Evolutionary conservation across 352 stramenopile species (phyloP).

Genomic region (Sclerospora graminicola): DNA sequence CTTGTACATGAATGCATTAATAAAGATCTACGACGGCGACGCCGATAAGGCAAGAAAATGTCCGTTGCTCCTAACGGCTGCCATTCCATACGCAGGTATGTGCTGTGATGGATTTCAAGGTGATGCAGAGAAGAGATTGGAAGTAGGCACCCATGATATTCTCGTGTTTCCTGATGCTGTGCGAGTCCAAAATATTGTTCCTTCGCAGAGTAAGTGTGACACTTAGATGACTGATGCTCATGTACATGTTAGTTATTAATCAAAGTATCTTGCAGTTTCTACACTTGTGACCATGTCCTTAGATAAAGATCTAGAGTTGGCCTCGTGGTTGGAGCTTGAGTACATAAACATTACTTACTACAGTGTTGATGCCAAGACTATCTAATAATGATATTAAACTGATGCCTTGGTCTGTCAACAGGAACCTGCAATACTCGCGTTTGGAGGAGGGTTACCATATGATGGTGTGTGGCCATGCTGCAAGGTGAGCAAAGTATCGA

Average conservation of each 20-base stretch:
- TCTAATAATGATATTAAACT: background rate
- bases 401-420: constrained; percentile 3
- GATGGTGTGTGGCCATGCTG: constrained; percentile 57
- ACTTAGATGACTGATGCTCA: background rate
- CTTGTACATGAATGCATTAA: constrained; percentile 22
- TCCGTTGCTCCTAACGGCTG: constrained; percentile 39
- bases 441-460: constrained; percentile 43
- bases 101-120: background rate
- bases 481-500: constrained; percentile 7
- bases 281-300: constrained; percentile 27
- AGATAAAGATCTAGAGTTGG: constrained; percentile 21
- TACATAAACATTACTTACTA: constrained; percentile 11
- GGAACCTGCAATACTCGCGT: constrained; percentile 27
- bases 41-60: constrained; percentile 27
- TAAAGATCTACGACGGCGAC: constrained; percentile 19
- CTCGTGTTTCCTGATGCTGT: constrained; percentile 63
- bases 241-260: background rate
- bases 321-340: constrained; percentile 21
- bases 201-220: constrained; percentile 28
- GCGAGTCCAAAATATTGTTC: constrained; percentile 38
- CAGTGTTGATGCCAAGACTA: background rate
- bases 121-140: background rate
- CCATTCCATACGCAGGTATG: constrained; percentile 30
- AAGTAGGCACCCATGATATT: constrained; percentile 36
- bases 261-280: constrained; percentile 14